These are phyloP conservation scores for Pyricularia sp. DNA, from an alignment of 2,329 filamentous ascomycete genomes.

Conservation along the genomic window DNA sequence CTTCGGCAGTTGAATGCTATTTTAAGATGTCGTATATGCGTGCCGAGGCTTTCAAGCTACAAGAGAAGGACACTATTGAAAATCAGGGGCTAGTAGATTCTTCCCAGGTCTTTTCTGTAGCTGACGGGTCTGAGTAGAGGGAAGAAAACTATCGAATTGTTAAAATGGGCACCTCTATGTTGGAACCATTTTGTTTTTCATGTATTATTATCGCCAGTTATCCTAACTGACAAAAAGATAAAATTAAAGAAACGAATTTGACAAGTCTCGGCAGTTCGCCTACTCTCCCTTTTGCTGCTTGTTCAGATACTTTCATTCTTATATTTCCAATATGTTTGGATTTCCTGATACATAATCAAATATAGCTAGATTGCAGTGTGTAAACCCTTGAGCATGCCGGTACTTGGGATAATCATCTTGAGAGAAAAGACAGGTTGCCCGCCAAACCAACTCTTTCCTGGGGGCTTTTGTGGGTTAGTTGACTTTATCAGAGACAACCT, in stretches of 20 bases:
- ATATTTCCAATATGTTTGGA: too few relatives aligned
- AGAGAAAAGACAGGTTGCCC: neutral
- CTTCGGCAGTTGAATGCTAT: neutral
- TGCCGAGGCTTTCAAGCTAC: neutral
- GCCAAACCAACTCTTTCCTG: neutral
- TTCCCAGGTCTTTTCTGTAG: too few relatives aligned
- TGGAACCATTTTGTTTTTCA: neutral
- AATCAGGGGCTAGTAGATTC: too few relatives aligned
- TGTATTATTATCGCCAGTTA: neutral
- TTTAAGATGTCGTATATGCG: neutral
- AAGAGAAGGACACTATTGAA: neutral
- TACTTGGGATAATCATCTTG: neutral
- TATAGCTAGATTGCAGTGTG: neutral
- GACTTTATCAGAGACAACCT: conserved; percentile 19
- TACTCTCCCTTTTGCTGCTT: too few relatives aligned
- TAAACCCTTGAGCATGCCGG: neutral
- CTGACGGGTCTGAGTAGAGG: too few relatives aligned
- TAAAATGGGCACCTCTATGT: neutral
- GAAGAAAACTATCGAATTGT: too few relatives aligned
- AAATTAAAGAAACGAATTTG: neutral
- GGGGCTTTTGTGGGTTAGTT: neutral
- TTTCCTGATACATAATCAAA: too few relatives aligned
- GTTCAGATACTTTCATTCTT: too few relatives aligned
- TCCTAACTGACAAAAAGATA: neutral
- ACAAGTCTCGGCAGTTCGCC: too few relatives aligned